Conservation (phyloP, 306 rosid species). For the apple (Malus domestica) region ASM211411v1 NC_041805.1:27586501-27587000, state of each 20-base stretch:
- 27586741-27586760: neutral
- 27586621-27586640: neutral
- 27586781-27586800: neutral
- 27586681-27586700: too few species aligned
- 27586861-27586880: neutral
- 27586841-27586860: neutral
- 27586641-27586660: too few species aligned
- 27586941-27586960: constrained; percentile 50
- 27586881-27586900: constrained; percentile 8
- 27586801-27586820: neutral
- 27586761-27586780: too few species aligned
- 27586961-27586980: constrained; percentile 37
- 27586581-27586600: neutral
- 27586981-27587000: constrained; percentile 27
- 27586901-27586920: constrained; percentile 27
- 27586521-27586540: too few species aligned
- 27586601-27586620: too few species aligned
- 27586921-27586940: constrained; percentile 49
- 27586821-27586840: neutral
- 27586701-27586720: neutral
- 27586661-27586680: too few species aligned
- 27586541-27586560: too few species aligned
- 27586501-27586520: neutral
- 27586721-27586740: neutral
- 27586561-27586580: too few species aligned